phyloP scores from a whole-genome alignment of 768 basidiomycete species.

The Hysterangium stoloniferum region DNA sequence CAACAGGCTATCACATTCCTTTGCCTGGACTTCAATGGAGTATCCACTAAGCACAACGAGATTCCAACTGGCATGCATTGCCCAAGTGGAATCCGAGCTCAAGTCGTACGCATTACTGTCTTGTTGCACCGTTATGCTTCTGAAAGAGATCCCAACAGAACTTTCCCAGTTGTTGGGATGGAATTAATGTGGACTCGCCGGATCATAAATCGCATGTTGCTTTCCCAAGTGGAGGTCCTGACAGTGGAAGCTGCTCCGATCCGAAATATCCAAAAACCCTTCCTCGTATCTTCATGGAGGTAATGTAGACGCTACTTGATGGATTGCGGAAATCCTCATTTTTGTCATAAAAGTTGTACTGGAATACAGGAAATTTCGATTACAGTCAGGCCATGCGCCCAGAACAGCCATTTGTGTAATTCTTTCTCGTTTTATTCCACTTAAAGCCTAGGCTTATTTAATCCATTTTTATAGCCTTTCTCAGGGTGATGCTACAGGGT shows the following conservation, averaged over 20 bases:
- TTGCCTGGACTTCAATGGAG: slow-evolving; percentile 32
- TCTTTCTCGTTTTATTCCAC: not conserved
- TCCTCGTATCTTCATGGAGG: slow-evolving; percentile 41
- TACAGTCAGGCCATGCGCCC: slow-evolving; percentile 33
- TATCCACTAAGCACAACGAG: slow-evolving; percentile 14
- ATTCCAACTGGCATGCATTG: slow-evolving; percentile 19
- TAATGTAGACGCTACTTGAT: not conserved
- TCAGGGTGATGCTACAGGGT: slow-evolving; percentile 58
- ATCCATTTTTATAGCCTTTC: slow-evolving; percentile 22
- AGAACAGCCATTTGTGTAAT: slow-evolving; percentile 43
- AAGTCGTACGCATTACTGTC: slow-evolving; percentile 23
- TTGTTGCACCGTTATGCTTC: not conserved
- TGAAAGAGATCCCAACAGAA: slow-evolving; percentile 25
- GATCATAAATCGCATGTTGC: slow-evolving; percentile 35
- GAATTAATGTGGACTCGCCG: slow-evolving; percentile 28
- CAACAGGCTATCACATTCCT: slow-evolving; percentile 34
- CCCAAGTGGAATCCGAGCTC: slow-evolving; percentile 22
- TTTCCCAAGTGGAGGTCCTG: slow-evolving; percentile 28
- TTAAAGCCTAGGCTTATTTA: not conserved
- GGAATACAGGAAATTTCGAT: slow-evolving; percentile 32
- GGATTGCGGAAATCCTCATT: not conserved
- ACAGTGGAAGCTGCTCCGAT: slow-evolving; percentile 42
- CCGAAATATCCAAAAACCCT: slow-evolving; percentile 35
- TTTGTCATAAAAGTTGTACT: slow-evolving; percentile 29
- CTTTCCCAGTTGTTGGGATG: slow-evolving; percentile 33